Conservation (phyloP, 1,139 yeast genomes). For the Kazachstania sp. region DNA sequence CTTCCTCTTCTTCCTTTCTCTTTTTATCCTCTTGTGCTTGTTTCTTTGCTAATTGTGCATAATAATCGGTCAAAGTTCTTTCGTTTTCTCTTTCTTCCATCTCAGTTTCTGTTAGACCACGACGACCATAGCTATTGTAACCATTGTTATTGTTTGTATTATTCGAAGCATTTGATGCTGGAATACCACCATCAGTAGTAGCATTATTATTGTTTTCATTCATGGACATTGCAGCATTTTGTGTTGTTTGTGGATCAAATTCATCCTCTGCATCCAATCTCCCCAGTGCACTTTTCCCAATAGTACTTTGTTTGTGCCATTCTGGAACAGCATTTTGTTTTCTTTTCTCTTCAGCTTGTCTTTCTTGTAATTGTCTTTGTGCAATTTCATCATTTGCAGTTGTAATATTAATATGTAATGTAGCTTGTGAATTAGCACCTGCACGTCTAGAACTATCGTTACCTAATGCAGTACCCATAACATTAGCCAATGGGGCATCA, state of each 20-base stretch:
- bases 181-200: background rate
- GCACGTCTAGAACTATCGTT: slow-evolving; percentile 34
- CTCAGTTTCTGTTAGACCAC: slow-evolving; percentile 24
- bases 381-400: slow-evolving; percentile 74
- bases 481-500: slow-evolving; percentile 25
- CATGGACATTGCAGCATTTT: slow-evolving; percentile 12
- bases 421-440: slow-evolving; percentile 42
- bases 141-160: background rate
- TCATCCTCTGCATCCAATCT: slow-evolving; percentile 40
- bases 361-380: slow-evolving; percentile 54
- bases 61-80: slow-evolving; percentile 52
- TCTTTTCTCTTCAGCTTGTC: slow-evolving; percentile 66
- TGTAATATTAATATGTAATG: slow-evolving; percentile 84
- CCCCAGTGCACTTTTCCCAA: slow-evolving; percentile 54
- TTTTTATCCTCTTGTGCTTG: slow-evolving; percentile 45
- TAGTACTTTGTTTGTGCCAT: slow-evolving; percentile 91
- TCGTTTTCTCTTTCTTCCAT: slow-evolving; percentile 48
- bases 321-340: slow-evolving; percentile 93
- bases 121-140: slow-evolving; percentile 10
- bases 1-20: slow-evolving; percentile 36
- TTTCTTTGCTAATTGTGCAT: slow-evolving; percentile 48
- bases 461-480: slow-evolving; percentile 28
- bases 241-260: slow-evolving; percentile 23
- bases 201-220: slow-evolving; percentile 4
- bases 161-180: background rate